Evolutionary conservation across 768 basidiomycete genomes (phyloP), one percentile per base, ranked within the genome.

Genomic region (Leucocoprinus birnbaumii): DNA sequence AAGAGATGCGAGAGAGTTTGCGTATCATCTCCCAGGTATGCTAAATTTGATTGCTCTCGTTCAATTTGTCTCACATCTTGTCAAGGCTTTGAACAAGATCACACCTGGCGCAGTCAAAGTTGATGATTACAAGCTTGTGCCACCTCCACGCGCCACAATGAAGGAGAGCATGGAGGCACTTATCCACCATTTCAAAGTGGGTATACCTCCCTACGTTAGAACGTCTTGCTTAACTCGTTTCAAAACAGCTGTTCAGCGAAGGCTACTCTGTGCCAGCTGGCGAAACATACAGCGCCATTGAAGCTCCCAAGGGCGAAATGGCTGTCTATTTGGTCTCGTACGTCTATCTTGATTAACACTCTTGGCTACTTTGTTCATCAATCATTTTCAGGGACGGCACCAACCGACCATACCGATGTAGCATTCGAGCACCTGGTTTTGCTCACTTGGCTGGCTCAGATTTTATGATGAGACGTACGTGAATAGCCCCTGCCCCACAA

Each of bases 221-320:
- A n/a, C n/a, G n/a, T n/a, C n/a, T n/a, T n/a, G n/a, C n/a, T n/a
- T n/a, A n/a, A n/a, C n/a, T n/a, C n/a, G n/a, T n/a, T n/a, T n/a
- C n/a, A n/a, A n/a, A n/a, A n/a, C 66, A 93, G 91, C 81, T 97
- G 63, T 98, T 94, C 77, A 91, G 89, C 51, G 96, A 98, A 71
- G 96, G 96, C 11, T 98, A 91, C 75, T 91, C 91, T 22, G 96
- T 98, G 24, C 97, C 97, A 16, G 90, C 92, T 16, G 91, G 91
- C 19, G 94, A 98, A 74, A 98, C 96, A 0, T 98, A 99, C 77
- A 85, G 83, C 48, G 96, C 96, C 2, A 98, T 98, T 61, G 97
- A 99, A 73, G 96, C 96, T 7, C 96, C 96, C 43, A 98, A 99
- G 74, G 95, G 95, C 59, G 96, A 98, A 74, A 98, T 98, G 94